These are phyloP conservation scores for Globisporangium camurandrum DNA, from an alignment of 352 stramenopile genomes.

Conservation along the genomic window DNA sequence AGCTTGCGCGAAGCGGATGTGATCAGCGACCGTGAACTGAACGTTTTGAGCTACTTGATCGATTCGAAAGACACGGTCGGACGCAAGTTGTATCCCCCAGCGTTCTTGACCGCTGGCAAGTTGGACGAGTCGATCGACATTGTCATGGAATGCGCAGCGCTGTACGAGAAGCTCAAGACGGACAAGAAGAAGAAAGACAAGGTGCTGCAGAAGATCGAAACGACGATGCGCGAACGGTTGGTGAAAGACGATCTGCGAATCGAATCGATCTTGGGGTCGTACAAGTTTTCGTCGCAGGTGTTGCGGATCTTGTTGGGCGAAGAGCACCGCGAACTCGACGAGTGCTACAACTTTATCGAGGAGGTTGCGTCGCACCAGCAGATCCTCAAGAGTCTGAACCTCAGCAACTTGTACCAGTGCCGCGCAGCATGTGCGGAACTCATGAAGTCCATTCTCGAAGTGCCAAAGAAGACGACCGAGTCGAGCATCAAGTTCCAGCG, in stretches of 20 bases:
- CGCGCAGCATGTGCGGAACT: slow-evolving; percentile 57
- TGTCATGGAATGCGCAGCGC: slow-evolving; percentile 62
- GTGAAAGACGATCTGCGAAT: slow-evolving; percentile 81
- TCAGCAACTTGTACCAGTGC: slow-evolving; percentile 72
- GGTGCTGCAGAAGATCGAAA: slow-evolving; percentile 81
- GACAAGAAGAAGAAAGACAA: slow-evolving; percentile 90
- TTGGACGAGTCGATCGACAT: slow-evolving; percentile 86
- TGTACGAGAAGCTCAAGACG: slow-evolving; percentile 78
- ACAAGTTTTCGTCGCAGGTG: slow-evolving; percentile 84
- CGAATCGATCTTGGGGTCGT: slow-evolving; percentile 74
- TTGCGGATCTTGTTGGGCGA: slow-evolving; percentile 73
- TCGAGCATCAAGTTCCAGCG: slow-evolving; percentile 86
- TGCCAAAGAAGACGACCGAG: slow-evolving; percentile 64
- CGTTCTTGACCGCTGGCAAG: slow-evolving; percentile 80
- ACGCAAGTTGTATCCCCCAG: slow-evolving; percentile 77
- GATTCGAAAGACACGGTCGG: slow-evolving; percentile 69
- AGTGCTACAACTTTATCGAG: slow-evolving; percentile 85
- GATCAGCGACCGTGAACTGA: slow-evolving; percentile 78
- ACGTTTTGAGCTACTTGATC: slow-evolving; percentile 83
- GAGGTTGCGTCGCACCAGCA: slow-evolving; percentile 70
- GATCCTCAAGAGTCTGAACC: slow-evolving; percentile 75
- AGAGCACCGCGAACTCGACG: slow-evolving; percentile 75
- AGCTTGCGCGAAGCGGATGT: slow-evolving; percentile 78
- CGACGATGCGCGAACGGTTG: slow-evolving; percentile 74
- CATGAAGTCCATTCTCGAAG: slow-evolving; percentile 83